These are phyloP conservation scores for Globisporangium camurandrum DNA, from an alignment of 352 stramenopile genomes.

Conservation along the genomic window DNA sequence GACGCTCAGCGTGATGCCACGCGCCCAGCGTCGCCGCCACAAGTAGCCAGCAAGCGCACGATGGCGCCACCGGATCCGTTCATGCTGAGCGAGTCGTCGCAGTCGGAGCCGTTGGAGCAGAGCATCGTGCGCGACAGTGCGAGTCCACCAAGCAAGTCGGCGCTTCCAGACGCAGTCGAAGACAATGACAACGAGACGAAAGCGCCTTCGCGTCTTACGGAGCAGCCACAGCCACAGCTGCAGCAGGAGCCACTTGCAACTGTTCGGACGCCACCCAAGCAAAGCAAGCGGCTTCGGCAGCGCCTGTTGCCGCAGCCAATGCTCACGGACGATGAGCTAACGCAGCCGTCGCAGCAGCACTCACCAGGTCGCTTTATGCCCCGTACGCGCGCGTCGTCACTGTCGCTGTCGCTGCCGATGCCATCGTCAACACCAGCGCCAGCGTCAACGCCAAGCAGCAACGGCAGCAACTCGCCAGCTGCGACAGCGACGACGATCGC, in stretches of 20 bases:
- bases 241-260: neutral
- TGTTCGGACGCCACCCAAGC: neutral
- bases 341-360: neutral
- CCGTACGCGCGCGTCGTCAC: neutral
- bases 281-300: conserved; percentile 4
- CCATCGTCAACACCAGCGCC: neutral
- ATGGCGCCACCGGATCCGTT: neutral
- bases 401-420: neutral
- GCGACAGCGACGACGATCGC: conserved; percentile 8
- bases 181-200: conserved; percentile 9
- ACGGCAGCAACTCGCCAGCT: neutral
- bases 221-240: neutral
- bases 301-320: neutral
- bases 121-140: neutral
- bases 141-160: neutral
- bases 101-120: neutral
- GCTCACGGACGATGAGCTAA: conserved; percentile 2
- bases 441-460: neutral
- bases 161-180: too few relatives aligned
- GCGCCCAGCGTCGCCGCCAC: neutral
- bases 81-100: neutral
- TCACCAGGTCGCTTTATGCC: neutral
- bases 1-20: neutral
- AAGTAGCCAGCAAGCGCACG: neutral
- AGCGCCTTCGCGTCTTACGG: too few relatives aligned